These are phyloP conservation scores for Wickerhamomyces tratensis DNA, from an alignment of 805 yeast genomes.

Conservation along the genomic window DNA sequence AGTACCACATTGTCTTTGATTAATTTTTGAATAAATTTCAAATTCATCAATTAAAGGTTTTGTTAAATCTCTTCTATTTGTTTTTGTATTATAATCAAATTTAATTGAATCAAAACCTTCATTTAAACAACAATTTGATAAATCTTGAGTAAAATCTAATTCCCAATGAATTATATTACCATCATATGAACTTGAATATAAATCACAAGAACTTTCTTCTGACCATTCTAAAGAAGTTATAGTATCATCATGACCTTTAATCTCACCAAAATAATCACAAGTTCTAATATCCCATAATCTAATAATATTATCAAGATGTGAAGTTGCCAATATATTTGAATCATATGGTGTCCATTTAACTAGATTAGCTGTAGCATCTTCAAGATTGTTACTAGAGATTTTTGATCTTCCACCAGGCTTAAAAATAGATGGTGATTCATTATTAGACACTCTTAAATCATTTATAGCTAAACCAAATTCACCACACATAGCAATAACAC, in stretches of 20 bases:
- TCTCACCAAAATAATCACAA: conserved; percentile 37
- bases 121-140: conserved; percentile 31
- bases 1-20: conserved; percentile 50
- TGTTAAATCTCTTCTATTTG: conserved; percentile 5
- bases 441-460: conserved; percentile 45
- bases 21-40: conserved; percentile 21
- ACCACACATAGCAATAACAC: conserved; percentile 56
- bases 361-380: conserved; percentile 23
- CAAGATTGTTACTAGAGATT: background rate
- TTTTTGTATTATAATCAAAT: conserved; percentile 23
- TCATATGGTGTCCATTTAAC: conserved; percentile 59
- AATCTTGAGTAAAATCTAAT: conserved; percentile 23
- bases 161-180: conserved; percentile 66
- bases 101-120: conserved; percentile 35
- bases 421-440: conserved; percentile 29
- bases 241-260: conserved; percentile 46
- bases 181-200: conserved; percentile 58
- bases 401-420: conserved; percentile 22
- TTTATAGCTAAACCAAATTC: conserved; percentile 65
- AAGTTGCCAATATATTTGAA: conserved; percentile 54
- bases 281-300: conserved; percentile 73
- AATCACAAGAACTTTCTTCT: conserved; percentile 32
- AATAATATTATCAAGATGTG: conserved; percentile 45
- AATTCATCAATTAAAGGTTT: conserved; percentile 7
- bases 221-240: conserved; percentile 57